phyloP scores from a whole-genome alignment of 1,139 yeast species.

The Hanseniaspora uvarum region DNA sequence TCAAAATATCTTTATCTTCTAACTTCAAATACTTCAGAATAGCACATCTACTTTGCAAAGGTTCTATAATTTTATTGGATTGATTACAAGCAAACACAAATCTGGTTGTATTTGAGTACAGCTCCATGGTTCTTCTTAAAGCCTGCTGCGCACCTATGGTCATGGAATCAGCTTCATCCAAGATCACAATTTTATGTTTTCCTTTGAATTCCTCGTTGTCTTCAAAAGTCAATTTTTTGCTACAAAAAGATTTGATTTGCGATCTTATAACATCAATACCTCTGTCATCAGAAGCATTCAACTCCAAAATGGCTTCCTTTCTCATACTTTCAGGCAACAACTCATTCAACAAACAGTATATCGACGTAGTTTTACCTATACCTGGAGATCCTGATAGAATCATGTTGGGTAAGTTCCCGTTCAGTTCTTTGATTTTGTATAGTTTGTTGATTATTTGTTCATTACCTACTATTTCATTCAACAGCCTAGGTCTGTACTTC shows the following conservation, averaged over 20 bases:
- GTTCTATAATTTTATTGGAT: conserved; percentile 88
- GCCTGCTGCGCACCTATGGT: conserved; percentile 98
- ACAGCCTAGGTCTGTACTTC: conserved; percentile 71
- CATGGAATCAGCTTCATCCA: conserved; percentile 90
- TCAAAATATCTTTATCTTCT: conserved; percentile 73
- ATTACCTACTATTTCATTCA: conserved; percentile 87
- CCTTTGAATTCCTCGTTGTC: conserved; percentile 40
- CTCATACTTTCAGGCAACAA: conserved; percentile 57
- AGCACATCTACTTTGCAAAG: conserved; percentile 93
- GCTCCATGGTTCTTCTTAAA: conserved; percentile 91
- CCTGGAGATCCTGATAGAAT: conserved; percentile 93
- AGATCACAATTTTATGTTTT: conserved; percentile 75
- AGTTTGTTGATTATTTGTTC: conserved; percentile 72
- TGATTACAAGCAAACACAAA: conserved; percentile 97
- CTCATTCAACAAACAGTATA: conserved; percentile 81
- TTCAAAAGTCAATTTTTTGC: conserved; percentile 59
- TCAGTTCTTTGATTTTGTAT: conserved; percentile 69
- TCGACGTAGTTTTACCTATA: conserved; percentile 90
- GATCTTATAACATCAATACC: conserved; percentile 92
- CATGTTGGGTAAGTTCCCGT: conserved; percentile 95
- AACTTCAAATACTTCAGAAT: conserved; percentile 74
- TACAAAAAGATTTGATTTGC: conserved; percentile 89
- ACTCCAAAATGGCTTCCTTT: conserved; percentile 75
- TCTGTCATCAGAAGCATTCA: conserved; percentile 93
- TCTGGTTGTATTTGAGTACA: conserved; percentile 85